Conservation (phyloP, 768 basidiomycete genomes). For the Lactarius deliciosus region DNA sequence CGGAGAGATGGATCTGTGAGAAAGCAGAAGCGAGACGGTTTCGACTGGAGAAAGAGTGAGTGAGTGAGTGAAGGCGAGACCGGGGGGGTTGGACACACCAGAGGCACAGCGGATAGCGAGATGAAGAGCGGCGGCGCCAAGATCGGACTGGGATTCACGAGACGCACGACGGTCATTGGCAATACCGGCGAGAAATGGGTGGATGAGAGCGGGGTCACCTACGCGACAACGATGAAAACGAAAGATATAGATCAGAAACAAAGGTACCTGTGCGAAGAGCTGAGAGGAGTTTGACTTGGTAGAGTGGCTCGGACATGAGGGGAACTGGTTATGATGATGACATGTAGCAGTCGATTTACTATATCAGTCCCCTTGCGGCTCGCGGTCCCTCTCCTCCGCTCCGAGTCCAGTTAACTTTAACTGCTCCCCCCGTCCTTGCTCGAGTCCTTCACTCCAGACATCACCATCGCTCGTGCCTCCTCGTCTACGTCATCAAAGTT, state of each 20-base stretch:
- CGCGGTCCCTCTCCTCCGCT: slow-evolving; percentile 72
- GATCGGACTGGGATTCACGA: slow-evolving; percentile 51
- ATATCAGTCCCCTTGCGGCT: slow-evolving; percentile 31
- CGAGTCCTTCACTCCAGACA: slow-evolving; percentile 20
- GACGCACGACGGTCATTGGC: slow-evolving; percentile 59
- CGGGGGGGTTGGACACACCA: slow-evolving; percentile 43
- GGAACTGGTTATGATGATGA: neutral
- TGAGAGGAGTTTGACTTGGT: slow-evolving; percentile 44
- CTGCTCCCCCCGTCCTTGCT: neutral
- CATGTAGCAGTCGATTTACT: neutral
- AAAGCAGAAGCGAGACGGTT: slow-evolving; percentile 66
- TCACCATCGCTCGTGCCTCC: slow-evolving; percentile 47
- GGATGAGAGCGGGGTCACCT: slow-evolving; percentile 81
- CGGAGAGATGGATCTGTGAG: slow-evolving; percentile 74
- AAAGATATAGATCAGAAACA: neutral
- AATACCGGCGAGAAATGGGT: slow-evolving; percentile 78
- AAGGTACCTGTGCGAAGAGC: slow-evolving; percentile 42
- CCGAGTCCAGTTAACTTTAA: slow-evolving; percentile 51
- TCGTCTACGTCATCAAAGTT: slow-evolving; percentile 44
- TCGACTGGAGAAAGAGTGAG: slow-evolving; percentile 45
- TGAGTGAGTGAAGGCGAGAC: neutral
- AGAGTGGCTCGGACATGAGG: slow-evolving; percentile 36
- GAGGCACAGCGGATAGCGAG: slow-evolving; percentile 81
- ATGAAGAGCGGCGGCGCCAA: slow-evolving; percentile 74
- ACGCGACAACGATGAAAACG: neutral